A percentile compares a stretch with the other conserved stretches of the same genome.
These are phyloP conservation scores for Tulasnella sp. DNA, from an alignment of 768 basidiomycete genomes.

Conservation along the genomic window DNA sequence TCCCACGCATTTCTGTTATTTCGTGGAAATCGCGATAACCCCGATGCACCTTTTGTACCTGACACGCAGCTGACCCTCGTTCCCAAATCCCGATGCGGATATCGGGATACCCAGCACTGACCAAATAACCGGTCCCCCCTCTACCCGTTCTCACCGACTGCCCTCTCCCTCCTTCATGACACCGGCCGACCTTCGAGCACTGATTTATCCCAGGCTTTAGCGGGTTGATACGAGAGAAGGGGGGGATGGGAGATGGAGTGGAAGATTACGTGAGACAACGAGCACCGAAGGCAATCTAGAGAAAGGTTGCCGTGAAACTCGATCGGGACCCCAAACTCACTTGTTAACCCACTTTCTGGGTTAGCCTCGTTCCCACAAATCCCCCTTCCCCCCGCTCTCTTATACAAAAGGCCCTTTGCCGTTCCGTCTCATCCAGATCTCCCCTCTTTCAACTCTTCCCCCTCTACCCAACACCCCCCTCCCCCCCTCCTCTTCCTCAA, in stretches of 20 bases:
- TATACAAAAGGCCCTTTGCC: constrained; percentile 1
- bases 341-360: constrained; percentile 2
- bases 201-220: neutral
- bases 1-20: constrained; percentile 8
- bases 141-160: neutral
- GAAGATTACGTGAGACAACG: constrained; percentile 11
- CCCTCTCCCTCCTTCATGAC: neutral
- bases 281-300: constrained; percentile 3
- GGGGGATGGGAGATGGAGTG: neutral
- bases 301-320: constrained; percentile 11
- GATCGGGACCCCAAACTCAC: constrained; percentile 9
- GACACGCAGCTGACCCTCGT: constrained; percentile 7
- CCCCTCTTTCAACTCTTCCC: neutral
- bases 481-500: neutral
- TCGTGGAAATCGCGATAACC: constrained; percentile 9
- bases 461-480: neutral
- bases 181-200: neutral
- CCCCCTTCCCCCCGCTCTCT: constrained; percentile 2
- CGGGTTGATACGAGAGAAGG: neutral
- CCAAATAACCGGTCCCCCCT: neutral
- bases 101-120: neutral
- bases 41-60: constrained; percentile 10
- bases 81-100: neutral
- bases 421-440: constrained; percentile 5
- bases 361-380: constrained; percentile 9